Percentiles rank a stretch among this genome's conserved stretches.
Conservation (phyloP, 345 rosid genomes). For the Corchorus capsularis region DNA sequence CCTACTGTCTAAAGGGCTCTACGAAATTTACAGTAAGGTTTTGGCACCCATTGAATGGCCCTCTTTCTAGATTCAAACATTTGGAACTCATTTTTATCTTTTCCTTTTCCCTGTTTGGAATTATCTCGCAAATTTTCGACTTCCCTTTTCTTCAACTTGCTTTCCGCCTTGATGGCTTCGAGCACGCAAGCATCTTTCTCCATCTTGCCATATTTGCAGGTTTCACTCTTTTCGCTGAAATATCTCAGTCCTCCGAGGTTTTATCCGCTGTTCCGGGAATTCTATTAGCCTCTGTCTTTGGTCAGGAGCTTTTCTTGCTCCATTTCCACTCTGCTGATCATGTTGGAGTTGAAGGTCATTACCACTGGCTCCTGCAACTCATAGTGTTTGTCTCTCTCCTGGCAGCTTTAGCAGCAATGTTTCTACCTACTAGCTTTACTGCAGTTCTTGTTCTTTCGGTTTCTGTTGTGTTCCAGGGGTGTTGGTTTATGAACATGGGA, state of each 20-base stretch:
- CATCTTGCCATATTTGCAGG: constrained; percentile 76
- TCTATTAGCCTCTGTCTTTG: constrained; percentile 62
- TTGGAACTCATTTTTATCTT: constrained; percentile 58
- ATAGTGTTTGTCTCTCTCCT: constrained; percentile 62
- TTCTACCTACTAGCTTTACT: constrained; percentile 51
- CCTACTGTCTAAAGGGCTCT: constrained; percentile 63
- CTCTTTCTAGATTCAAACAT: constrained; percentile 44
- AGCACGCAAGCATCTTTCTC: constrained; percentile 85
- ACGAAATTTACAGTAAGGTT: constrained; percentile 47
- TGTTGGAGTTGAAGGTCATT: constrained; percentile 85
- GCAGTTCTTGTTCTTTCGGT: constrained; percentile 61
- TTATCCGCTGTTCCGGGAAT: constrained; percentile 56
- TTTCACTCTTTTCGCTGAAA: constrained; percentile 63
- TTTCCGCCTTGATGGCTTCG: constrained; percentile 64
- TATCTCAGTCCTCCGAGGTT: constrained; percentile 44
- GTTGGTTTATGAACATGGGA: constrained; percentile 90
- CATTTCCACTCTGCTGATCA: constrained; percentile 91
- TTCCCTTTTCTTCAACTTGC: constrained; percentile 51
- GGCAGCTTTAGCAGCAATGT: constrained; percentile 51
- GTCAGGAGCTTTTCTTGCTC: constrained; percentile 84
- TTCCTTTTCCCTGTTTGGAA: constrained; percentile 61
- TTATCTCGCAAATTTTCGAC: constrained; percentile 56
- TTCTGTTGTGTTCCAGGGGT: constrained; percentile 75
- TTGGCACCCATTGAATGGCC: constrained; percentile 55
- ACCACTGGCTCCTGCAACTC: constrained; percentile 86